Conservation (phyloP, 1,284 basidiomycete genomes). For the Moesziomyces antarcticus region DNA sequence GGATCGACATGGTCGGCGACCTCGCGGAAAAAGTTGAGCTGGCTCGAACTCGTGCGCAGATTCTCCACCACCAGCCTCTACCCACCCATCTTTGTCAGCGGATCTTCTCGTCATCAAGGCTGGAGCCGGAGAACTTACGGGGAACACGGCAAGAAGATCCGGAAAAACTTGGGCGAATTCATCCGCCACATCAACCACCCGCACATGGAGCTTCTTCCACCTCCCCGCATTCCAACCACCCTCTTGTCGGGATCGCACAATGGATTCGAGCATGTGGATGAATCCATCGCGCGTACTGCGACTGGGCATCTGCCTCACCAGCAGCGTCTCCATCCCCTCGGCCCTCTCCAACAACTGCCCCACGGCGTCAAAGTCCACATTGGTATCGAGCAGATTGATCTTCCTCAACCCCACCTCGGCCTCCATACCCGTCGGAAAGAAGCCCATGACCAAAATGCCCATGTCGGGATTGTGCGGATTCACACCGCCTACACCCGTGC, state of each 20-base stretch:
- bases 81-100: neutral
- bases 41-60: slow-evolving; percentile 18
- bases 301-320: slow-evolving; percentile 21
- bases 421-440: slow-evolving; percentile 12
- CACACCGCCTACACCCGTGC: slow-evolving; percentile 13
- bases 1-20: slow-evolving; percentile 5
- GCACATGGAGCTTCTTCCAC: slow-evolving; percentile 19
- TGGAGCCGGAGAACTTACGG: slow-evolving; percentile 4
- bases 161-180: slow-evolving; percentile 29
- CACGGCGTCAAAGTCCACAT: slow-evolving; percentile 17
- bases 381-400: slow-evolving; percentile 28
- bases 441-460: slow-evolving; percentile 11
- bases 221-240: slow-evolving; percentile 4
- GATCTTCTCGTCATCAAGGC: neutral
- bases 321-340: slow-evolving; percentile 13
- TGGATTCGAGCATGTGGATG: slow-evolving; percentile 14
- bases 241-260: neutral
- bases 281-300: slow-evolving; percentile 20
- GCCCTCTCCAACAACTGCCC: slow-evolving; percentile 8
- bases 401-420: slow-evolving; percentile 11
- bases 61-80: slow-evolving; percentile 13
- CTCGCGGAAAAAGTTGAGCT: slow-evolving; percentile 11
- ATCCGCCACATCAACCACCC: slow-evolving; percentile 20
- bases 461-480: slow-evolving; percentile 22
- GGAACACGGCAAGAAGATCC: slow-evolving; percentile 11